Evolutionary conservation across 208 protist genomes (phyloP).

Genomic region (Tritrichomonas foetus): DNA sequence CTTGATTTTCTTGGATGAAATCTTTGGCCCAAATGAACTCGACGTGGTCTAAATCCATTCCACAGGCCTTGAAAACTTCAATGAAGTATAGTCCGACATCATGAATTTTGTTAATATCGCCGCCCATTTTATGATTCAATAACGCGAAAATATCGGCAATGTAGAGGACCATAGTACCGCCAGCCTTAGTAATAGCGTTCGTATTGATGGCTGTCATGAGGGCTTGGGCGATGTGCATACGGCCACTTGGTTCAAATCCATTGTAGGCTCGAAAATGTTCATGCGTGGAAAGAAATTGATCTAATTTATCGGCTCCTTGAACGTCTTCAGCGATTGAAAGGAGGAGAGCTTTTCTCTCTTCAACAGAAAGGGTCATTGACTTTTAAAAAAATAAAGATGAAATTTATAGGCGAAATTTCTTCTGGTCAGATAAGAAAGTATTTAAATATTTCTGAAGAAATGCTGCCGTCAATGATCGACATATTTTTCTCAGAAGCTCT

Average conservation of each 20-base stretch:
- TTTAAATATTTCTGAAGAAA: too few species aligned
- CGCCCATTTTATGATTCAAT: conserved; percentile 98
- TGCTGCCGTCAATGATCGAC: too few species aligned
- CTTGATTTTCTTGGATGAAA: conserved; percentile 64
- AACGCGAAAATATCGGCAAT: conserved; percentile 99
- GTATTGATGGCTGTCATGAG: conserved; percentile 97
- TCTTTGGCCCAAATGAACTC: conserved; percentile 12
- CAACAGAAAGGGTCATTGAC: background rate
- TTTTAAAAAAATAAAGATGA: too few species aligned
- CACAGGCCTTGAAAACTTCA: conserved; percentile 46
- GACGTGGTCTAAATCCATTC: conserved; percentile 36
- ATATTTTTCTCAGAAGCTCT: too few species aligned
- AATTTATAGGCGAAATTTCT: too few species aligned
- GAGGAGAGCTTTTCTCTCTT: background rate
- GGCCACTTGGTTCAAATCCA: conserved; percentile 96
- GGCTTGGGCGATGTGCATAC: conserved; percentile 99
- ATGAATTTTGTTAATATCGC: conserved; percentile 91
- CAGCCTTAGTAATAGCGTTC: conserved; percentile 88
- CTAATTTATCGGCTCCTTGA: background rate
- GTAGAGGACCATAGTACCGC: conserved; percentile 95
- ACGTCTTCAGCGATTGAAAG: background rate
- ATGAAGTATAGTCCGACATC: conserved; percentile 71
- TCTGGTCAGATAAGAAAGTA: too few species aligned
- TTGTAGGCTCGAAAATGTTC: conserved; percentile 77
- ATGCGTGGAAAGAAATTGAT: background rate